phyloP scores from a whole-genome alignment of 176 grass and related monocot species.

The Alloteropsis semialata region DNA sequence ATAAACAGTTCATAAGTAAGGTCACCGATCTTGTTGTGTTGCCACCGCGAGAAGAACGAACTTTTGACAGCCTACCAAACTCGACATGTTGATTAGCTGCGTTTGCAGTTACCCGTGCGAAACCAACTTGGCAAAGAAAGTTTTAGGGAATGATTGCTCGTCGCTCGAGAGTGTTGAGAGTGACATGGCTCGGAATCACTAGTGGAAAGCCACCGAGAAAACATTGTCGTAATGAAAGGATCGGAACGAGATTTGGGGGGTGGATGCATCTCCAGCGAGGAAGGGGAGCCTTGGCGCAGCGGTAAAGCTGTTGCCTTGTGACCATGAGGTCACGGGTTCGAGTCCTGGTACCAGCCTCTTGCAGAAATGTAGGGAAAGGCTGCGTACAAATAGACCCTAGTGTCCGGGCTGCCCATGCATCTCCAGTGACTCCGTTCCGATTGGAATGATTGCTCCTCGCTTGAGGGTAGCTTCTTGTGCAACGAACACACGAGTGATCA shows the following conservation, averaged over 20 bases:
- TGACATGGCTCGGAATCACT: neutral
- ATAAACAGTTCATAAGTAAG: neutral
- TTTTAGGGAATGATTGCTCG: neutral
- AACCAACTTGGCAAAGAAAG: neutral
- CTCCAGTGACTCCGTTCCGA: no score
- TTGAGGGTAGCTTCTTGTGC: neutral
- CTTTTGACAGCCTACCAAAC: neutral
- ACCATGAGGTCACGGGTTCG: no score
- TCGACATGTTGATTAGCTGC: slow-evolving; percentile 7
- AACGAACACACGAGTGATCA: neutral
- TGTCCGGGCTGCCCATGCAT: no score
- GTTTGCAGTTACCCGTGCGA: neutral
- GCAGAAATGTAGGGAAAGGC: no score
- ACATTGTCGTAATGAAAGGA: neutral
- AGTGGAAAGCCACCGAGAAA: neutral
- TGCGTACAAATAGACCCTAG: no score
- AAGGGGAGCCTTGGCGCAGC: no score
- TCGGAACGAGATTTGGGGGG: neutral
- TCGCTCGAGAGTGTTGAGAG: neutral
- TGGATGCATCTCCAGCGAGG: neutral
- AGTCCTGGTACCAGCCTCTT: no score
- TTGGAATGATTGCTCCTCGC: no score
- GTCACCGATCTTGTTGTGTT: neutral
- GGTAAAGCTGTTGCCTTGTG: no score
- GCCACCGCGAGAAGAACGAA: neutral